Evolutionary conservation across 129 eudicot species (phyloP).

Genomic region (Ambrosia artemisiifolia): DNA sequence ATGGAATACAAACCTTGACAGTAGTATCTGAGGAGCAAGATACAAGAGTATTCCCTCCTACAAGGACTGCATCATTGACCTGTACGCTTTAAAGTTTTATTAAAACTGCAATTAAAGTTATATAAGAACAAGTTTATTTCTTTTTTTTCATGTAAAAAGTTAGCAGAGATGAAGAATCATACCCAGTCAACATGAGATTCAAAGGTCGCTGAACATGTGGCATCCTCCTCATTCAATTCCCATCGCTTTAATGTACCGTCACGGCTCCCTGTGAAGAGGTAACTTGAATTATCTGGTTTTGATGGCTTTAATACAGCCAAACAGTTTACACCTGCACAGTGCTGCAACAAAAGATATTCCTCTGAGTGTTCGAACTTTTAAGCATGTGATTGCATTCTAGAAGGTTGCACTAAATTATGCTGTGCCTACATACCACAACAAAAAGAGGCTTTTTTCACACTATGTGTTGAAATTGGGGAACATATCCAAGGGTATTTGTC

Average conservation of each 20-base stretch:
- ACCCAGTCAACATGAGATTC: slow-evolving; percentile 99
- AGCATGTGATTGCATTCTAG: background rate
- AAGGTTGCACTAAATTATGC: background rate
- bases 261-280: slow-evolving; percentile 94
- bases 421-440: background rate
- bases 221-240: slow-evolving; percentile 63
- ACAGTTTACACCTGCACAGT: slow-evolving; percentile 88
- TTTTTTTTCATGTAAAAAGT: background rate
- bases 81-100: slow-evolving; percentile 30
- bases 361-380: background rate
- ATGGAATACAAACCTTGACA: slow-evolving; percentile 53
- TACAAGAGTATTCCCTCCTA: slow-evolving; percentile 72
- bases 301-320: slow-evolving; percentile 65
- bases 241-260: slow-evolving; percentile 94
- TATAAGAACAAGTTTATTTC: background rate
- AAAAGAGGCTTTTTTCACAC: background rate
- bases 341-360: slow-evolving; percentile 46
- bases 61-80: slow-evolving; percentile 90
- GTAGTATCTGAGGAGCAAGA: slow-evolving; percentile 97
- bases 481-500: slow-evolving; percentile 1
- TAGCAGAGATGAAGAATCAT: slow-evolving; percentile 18
- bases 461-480: background rate
- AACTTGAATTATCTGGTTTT: slow-evolving; percentile 40
- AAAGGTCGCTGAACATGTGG: slow-evolving; percentile 82
- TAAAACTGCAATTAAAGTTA: background rate